A percentile compares a stretch with the other conserved stretches of the same genome.
These are phyloP conservation scores for Syzygium malaccense DNA, from an alignment of 441 rosid genomes.

Conservation along the genomic window DNA sequence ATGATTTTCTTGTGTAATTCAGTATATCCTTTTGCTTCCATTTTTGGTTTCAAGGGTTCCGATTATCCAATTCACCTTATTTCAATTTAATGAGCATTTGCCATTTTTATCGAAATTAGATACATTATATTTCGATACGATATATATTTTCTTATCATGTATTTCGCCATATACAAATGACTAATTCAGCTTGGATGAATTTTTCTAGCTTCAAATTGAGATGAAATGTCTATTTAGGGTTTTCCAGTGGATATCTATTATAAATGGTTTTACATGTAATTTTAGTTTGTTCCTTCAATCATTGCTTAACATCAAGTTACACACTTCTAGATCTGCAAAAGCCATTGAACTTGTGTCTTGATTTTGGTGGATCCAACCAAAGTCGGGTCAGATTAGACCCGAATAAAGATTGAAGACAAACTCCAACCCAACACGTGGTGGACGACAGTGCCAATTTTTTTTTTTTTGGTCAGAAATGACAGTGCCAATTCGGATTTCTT, in stretches of 20 bases:
- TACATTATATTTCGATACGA: background rate
- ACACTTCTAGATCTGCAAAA: background rate
- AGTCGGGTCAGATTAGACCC: background rate
- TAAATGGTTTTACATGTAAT: background rate
- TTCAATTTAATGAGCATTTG: background rate
- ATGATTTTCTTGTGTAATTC: background rate
- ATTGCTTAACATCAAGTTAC: background rate
- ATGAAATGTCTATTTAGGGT: background rate
- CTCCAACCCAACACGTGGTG: background rate
- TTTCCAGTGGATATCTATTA: background rate
- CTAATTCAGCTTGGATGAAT: background rate
- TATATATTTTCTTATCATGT: background rate
- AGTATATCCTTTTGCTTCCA: background rate
- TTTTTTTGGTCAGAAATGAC: background rate
- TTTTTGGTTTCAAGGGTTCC: background rate
- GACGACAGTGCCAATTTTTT: background rate
- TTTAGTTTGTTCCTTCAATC: background rate
- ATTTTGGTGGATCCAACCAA: background rate
- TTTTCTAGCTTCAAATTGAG: background rate
- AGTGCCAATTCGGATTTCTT: background rate
- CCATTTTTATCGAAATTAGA: background rate
- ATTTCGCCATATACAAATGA: background rate
- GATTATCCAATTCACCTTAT: background rate
- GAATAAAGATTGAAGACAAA: background rate
- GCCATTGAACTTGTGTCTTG: background rate